phyloP scores from a whole-genome alignment of 495 filamentous ascomycete genomes.

The Clohesyomyces aquaticus region DNA sequence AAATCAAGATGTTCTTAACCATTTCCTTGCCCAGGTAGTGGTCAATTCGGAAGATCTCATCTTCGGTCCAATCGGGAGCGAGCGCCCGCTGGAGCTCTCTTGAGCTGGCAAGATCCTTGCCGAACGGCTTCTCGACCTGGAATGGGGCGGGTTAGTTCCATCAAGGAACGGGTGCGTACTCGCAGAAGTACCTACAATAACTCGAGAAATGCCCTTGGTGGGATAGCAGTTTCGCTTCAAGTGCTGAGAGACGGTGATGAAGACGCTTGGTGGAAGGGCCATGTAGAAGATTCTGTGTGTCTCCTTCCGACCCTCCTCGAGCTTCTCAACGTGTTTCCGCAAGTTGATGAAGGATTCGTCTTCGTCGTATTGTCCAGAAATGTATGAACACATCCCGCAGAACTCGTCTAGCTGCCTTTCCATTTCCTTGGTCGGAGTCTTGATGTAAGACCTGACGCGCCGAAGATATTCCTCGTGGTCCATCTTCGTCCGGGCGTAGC shows the following conservation, averaged over 20 bases:
- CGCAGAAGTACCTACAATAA: constrained; percentile 71
- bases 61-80: constrained; percentile 98
- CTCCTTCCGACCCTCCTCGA: constrained; percentile 81
- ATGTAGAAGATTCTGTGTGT: constrained; percentile 98
- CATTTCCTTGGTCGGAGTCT: constrained; percentile 96
- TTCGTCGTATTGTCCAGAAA: constrained; percentile 96
- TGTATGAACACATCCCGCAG: constrained; percentile 83
- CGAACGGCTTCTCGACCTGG: constrained; percentile 98
- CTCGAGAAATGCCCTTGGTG: constrained; percentile 79
- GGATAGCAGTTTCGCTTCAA: constrained; percentile 97
- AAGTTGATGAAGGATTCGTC: constrained; percentile 92
- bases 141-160: background rate
- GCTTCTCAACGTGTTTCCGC: constrained; percentile 82
- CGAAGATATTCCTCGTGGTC: constrained; percentile 92
- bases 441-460: constrained; percentile 96
- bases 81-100: constrained; percentile 93
- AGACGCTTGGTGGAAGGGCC: constrained; percentile 96
- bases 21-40: constrained; percentile 99
- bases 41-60: constrained; percentile 99
- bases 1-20: constrained; percentile 99
- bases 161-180: background rate
- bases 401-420: constrained; percentile 93
- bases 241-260: constrained; percentile 95
- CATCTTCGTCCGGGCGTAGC: constrained; percentile 99
- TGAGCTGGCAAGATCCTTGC: constrained; percentile 93